Base-by-base conservation (phyloP, 768 basidiomycete genomes). In the Candolleomyces eurysporus region DNA sequence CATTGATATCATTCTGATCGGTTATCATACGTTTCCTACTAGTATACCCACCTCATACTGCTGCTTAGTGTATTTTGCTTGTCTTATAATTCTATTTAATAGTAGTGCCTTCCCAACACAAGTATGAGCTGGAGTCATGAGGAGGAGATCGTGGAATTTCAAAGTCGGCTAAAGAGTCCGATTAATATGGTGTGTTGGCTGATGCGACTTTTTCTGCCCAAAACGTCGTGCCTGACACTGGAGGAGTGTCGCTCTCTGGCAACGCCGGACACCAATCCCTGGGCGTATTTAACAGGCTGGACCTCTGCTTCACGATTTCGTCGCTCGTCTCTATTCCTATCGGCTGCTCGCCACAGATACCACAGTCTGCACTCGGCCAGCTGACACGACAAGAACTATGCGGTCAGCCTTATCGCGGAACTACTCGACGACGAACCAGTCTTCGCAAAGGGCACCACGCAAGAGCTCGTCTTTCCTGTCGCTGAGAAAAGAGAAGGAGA, bases 381-480 rank as follows among this genome's bases (percentile, higher is more conserved):
- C 53, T 48, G 39, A 32, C 61, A 60, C 63, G 19, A 42, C 56
- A 57, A 58, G 58, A 58, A 63, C 56, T 66, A 78, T 79, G 77
- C 76, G 77, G 60, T 71, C 77, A 58, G 72, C 78, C 56, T 62
- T 76, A 57, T 73, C 76, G 57, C 76, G 76, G 32, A 68, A 72
- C 57, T 75, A 75, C 61, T 71, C 73, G 61, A 71, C 74, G 52
- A 61, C 65, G 57, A 61, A 68, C 64, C 54, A 66, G 58, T 63
- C 72, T 61, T 68, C 76, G 21, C 69, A 78, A 45, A 82, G 78
- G 59, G 72, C 72, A 30, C 82, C 84, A 16, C 78, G 79, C 61
- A 85, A 83, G 71, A 85, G 79, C 65, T 73, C 79, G 21, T 85
- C 87, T 8, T 84, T 86, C 68, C 69, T 86, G 39, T 87, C 87